Evolutionary conservation across 441 rosid species (phyloP).

Genomic region (Euphorbia celastroides): DNA sequence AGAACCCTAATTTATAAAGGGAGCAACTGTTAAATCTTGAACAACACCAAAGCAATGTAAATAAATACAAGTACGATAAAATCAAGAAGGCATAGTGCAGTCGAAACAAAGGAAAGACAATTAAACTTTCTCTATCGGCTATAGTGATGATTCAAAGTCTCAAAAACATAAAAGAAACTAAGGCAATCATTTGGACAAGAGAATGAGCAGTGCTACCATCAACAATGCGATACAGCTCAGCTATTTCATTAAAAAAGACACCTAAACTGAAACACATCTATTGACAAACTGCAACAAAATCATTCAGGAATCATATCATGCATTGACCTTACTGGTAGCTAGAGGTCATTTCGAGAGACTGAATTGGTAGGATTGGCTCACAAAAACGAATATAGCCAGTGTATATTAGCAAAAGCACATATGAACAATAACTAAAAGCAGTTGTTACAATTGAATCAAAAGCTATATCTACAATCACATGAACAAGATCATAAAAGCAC

Average conservation of each 20-base stretch:
- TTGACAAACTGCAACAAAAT: neutral
- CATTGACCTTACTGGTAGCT: neutral
- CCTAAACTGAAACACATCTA: neutral
- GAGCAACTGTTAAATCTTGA: constrained; percentile 2
- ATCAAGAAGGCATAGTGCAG: neutral
- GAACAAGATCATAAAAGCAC: neutral
- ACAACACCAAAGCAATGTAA: constrained; percentile 16
- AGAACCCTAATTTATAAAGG: constrained; percentile 57
- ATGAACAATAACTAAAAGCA: too few relatives aligned
- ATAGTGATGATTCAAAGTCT: neutral
- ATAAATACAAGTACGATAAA: neutral
- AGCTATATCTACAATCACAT: neutral
- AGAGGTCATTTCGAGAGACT: neutral
- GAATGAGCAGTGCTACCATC: neutral
- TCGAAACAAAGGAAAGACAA: neutral
- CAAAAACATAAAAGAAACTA: neutral
- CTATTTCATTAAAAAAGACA: neutral
- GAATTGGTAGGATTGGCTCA: neutral
- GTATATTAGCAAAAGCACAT: too few relatives aligned
- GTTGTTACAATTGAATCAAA: neutral
- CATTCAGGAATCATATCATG: neutral
- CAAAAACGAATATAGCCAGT: too few relatives aligned
- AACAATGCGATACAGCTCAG: neutral
- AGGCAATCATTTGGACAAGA: neutral
- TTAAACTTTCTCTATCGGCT: neutral